Evolutionary conservation across 2,329 filamentous ascomycete genomes (phyloP).

Genomic region (Trichoderma arundinaceum): DNA sequence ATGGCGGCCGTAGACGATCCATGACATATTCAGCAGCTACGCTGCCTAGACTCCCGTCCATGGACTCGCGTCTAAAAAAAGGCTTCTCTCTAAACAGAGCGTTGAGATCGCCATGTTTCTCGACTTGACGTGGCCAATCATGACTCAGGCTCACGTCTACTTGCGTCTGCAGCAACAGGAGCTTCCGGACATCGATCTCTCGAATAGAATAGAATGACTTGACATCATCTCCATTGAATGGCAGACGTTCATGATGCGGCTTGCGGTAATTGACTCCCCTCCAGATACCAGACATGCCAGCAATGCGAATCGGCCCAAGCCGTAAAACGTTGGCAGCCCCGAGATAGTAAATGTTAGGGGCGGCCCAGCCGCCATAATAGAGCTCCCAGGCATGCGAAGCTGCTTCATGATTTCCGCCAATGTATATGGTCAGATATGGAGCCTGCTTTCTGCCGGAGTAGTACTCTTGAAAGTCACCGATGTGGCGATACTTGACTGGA

Average conservation of each 20-base stretch:
- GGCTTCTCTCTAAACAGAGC: constrained; percentile 75
- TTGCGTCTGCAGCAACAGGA: constrained; percentile 82
- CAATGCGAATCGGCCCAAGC: constrained; percentile 83
- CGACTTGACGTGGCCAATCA: constrained; percentile 89
- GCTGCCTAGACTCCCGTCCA: constrained; percentile 76
- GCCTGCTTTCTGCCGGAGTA: constrained; percentile 79
- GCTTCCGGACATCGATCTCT: constrained; percentile 87
- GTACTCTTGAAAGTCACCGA: constrained; percentile 94
- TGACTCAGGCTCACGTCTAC: constrained; percentile 92
- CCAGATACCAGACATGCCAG: constrained; percentile 92
- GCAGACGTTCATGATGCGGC: constrained; percentile 82
- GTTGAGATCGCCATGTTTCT: constrained; percentile 73
- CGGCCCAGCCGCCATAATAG: constrained; percentile 96
- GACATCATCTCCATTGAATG: constrained; percentile 78
- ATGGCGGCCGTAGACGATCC: constrained; percentile 77
- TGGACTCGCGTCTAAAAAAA: constrained; percentile 76
- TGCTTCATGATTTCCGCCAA: constrained; percentile 95
- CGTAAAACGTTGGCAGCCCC: constrained; percentile 89
- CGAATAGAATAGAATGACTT: constrained; percentile 87
- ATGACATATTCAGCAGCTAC: constrained; percentile 79
- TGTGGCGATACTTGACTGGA: constrained; percentile 81
- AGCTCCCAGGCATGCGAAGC: constrained; percentile 89
- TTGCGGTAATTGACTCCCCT: constrained; percentile 88
- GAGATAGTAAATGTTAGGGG: constrained; percentile 96
- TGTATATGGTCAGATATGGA: constrained; percentile 89